Evolutionary conservation across 495 filamentous ascomycete species (phyloP), one percentile per base, ranked within the genome.

Genomic region (Xylaria scruposa): DNA sequence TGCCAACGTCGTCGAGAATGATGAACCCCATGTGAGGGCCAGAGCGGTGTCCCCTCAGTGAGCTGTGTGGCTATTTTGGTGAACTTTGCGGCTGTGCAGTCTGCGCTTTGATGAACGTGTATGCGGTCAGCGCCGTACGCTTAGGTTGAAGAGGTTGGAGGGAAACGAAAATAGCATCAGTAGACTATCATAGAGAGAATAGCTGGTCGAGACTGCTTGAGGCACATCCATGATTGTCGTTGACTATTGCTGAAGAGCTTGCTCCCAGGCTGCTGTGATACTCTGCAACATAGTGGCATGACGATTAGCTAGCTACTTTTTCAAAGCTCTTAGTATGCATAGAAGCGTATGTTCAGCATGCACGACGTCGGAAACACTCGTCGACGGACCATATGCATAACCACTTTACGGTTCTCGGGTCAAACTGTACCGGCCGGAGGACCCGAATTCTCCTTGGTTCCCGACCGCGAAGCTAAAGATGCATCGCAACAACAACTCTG

Each of bases 21-120:
- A 49, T 61, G 53, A 71, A 58, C 31, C 47, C 49, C 31, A 65
- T 36, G 58, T 8, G 29, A 66, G 69, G 17, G 70, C 66, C 62
- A 51, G 24, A 67, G 70, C 53, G 70, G 61, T 67, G 61, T 60
- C 51, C 59, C 69, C 29, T 66, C 5, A 63, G 46, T 61, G 49
- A 71, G 38, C 29, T 59, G 62, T 13, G 62, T 67, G 40, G 49
- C 70, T 66, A 71, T 71, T 71, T 56, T 51, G 61, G 70, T 71
- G 53, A 19, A 67, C 40, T 44, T 67, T 71, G 59, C 70, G 70
- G 70, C 70, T 71, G 62, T 71, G 70, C 44, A 61, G 31, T 38
- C 49, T 71, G 40, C 51, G 36, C 15, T 53, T 46, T 40, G 42
- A 31, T 51, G 46, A 51, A 64, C 60, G 24, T 54, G 40, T 47